These are phyloP conservation scores for Exserohilum rostratum DNA, from an alignment of 2,329 filamentous ascomycete genomes.

Conservation along the genomic window DNA sequence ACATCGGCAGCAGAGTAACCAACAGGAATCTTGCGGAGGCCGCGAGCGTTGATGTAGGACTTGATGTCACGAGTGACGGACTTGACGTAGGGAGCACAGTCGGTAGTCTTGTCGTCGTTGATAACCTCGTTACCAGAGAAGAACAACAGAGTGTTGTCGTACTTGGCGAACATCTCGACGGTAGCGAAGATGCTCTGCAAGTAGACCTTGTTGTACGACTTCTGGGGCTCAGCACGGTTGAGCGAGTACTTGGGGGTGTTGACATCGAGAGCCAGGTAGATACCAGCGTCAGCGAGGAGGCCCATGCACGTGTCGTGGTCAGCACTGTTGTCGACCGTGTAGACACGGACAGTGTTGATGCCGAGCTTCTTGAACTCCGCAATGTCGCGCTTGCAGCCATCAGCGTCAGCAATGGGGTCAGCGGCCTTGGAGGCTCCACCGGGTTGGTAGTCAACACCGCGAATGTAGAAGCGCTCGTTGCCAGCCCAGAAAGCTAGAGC, in stretches of 20 bases:
- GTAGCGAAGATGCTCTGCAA: slow-evolving; percentile 87
- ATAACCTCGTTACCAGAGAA: slow-evolving; percentile 83
- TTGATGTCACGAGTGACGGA: slow-evolving; percentile 81
- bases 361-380: slow-evolving; percentile 81
- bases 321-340: slow-evolving; percentile 85
- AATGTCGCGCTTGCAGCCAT: slow-evolving; percentile 79
- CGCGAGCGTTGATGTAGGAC: slow-evolving; percentile 76
- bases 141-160: slow-evolving; percentile 85
- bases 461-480: slow-evolving; percentile 65
- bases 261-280: slow-evolving; percentile 90
- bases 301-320: slow-evolving; percentile 87
- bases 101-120: slow-evolving; percentile 66
- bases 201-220: slow-evolving; percentile 86
- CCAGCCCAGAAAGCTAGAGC: slow-evolving; percentile 65
- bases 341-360: slow-evolving; percentile 90
- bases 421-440: slow-evolving; percentile 66
- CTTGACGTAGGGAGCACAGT: slow-evolving; percentile 71
- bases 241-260: slow-evolving; percentile 91
- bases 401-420: slow-evolving; percentile 77
- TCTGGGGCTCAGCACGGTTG: slow-evolving; percentile 73
- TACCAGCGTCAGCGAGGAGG: slow-evolving; percentile 78
- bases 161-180: slow-evolving; percentile 80
- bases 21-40: slow-evolving; percentile 72
- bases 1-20: slow-evolving; percentile 88
- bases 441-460: slow-evolving; percentile 70